These are phyloP conservation scores for Geotrichum klebahnii DNA, from an alignment of 1,139 yeast species.

Conservation along the genomic window DNA sequence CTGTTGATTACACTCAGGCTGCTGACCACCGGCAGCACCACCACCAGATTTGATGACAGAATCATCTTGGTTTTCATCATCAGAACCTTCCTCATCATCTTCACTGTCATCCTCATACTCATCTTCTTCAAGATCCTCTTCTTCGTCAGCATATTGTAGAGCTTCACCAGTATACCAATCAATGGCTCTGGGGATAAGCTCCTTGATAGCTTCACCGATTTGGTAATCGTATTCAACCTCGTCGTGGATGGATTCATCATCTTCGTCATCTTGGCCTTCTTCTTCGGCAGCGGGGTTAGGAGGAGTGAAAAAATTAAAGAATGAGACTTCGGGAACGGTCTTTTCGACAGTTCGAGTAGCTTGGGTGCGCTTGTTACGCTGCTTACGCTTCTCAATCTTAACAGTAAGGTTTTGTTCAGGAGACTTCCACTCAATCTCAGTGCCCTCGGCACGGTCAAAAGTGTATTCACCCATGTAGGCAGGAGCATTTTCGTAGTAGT, in stretches of 20 bases:
- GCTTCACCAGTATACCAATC: slow-evolving; percentile 99
- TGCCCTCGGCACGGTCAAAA: slow-evolving; percentile 94
- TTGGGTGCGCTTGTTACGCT: slow-evolving; percentile 94
- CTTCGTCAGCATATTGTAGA: slow-evolving; percentile 51
- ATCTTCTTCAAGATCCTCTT: slow-evolving; percentile 55
- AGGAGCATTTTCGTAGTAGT: slow-evolving; percentile 52
- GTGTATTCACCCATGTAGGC: slow-evolving; percentile 87
- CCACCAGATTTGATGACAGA: slow-evolving; percentile 24
- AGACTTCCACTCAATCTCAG: slow-evolving; percentile 76
- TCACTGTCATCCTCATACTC: slow-evolving; percentile 52
- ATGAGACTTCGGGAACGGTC: slow-evolving; percentile 86
- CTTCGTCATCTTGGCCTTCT: slow-evolving; percentile 46
- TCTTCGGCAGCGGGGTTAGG: slow-evolving; percentile 53
- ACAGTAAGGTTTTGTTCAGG: slow-evolving; percentile 82
- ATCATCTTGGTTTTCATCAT: slow-evolving; percentile 51
- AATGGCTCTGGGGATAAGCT: slow-evolving; percentile 91
- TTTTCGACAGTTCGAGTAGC: slow-evolving; percentile 96
- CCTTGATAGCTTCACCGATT: slow-evolving; percentile 94
- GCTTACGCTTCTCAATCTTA: slow-evolving; percentile 88
- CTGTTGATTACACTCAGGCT: slow-evolving; percentile 20
- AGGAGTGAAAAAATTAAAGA: slow-evolving; percentile 92
- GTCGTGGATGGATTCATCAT: slow-evolving; percentile 60
- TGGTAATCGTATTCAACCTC: slow-evolving; percentile 90
- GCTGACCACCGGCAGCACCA: slow-evolving; percentile 31
- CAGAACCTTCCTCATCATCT: slow-evolving; percentile 47